A percentile compares a stretch with the other conserved stretches of the same genome.
Evolutionary conservation across 352 stramenopile genomes (phyloP).

Genomic region (Lagenidium giganteum): DNA sequence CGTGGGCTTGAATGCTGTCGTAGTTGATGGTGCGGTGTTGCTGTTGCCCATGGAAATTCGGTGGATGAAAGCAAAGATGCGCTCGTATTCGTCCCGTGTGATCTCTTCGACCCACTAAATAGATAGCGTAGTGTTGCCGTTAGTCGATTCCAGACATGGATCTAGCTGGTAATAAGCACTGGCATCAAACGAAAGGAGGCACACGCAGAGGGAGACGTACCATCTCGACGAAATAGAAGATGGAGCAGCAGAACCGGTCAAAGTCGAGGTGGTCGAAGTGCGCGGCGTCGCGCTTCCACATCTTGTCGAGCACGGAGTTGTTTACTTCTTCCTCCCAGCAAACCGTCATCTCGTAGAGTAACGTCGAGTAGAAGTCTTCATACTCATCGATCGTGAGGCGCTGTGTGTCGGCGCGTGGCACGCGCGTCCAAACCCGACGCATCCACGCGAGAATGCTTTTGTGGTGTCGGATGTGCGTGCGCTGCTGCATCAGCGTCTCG

Average conservation of each 20-base stretch:
- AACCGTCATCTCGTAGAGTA: constrained; percentile 59
- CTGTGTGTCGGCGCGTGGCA: constrained; percentile 7
- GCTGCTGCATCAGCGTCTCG: constrained; percentile 31
- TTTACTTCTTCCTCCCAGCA: constrained; percentile 57
- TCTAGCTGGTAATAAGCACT: background rate
- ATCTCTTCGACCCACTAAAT: constrained; percentile 34
- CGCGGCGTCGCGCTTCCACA: constrained; percentile 37
- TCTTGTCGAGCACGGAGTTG: constrained; percentile 33
- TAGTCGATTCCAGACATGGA: background rate
- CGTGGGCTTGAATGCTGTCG: constrained; percentile 26
- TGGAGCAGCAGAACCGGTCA: constrained; percentile 48
- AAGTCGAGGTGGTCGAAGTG: constrained; percentile 31
- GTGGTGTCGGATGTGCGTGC: constrained; percentile 43
- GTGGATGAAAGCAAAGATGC: constrained; percentile 29
- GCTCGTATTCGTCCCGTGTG: constrained; percentile 26
- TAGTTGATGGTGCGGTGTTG: constrained; percentile 4
- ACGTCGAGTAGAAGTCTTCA: constrained; percentile 36
- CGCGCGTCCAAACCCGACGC: constrained; percentile 32
- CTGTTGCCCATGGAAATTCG: constrained; percentile 13
- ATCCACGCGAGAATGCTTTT: constrained; percentile 28
- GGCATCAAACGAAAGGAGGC: background rate
- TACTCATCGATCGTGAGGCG: constrained; percentile 32
- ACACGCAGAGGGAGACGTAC: constrained; percentile 13
- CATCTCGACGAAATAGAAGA: constrained; percentile 60
- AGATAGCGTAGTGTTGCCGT: background rate